Evolutionary conservation across 306 rosid species (phyloP), one percentile per base, ranked within the genome.

Genomic region (Trifolium repens): DNA sequence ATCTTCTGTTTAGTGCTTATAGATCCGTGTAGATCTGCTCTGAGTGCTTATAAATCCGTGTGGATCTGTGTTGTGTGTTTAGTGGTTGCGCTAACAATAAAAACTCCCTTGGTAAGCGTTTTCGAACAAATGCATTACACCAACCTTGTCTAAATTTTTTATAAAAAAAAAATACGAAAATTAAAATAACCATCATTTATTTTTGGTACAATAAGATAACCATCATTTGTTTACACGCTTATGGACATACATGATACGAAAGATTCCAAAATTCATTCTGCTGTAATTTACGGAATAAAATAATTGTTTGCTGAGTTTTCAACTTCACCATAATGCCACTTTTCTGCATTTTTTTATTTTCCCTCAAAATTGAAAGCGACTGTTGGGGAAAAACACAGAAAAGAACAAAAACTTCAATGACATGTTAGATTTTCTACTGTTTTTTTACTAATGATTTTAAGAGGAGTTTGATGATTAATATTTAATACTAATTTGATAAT

Each of bases 241-340:
- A 50, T 73, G n/a, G 24, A 15, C 8, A 57, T 3, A 15, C 8
- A 57, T 3, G 2, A 32, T 42, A 52, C 24, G 17, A 71, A 49
- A 27, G 22, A 35, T 64, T 39, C 57, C 46, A 71, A 24, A 7
- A 15, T 11, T 30, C 16, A 12, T 34, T 62, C 35, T 12, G 26
- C 50, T 47, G 46, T 19, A 27, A 42, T 12, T 66, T 65, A 19
- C 17, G 6, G 49, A 39, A 22, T 16, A 66, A 19, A 10, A 16
- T 69, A 1, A 30, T 67, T 80, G 30, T 61, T 8, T 66, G 35
- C 8, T 26, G 37, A 8, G n/a, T 61, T 42, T 37, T 74, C 54
- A 34, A 44, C 26, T 22, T 74, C 30, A 50, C 52, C 14, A 22
- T 5, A 46, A 60, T 61, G 58, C 3, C 59, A 61, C 67, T 26